Conservation (phyloP, 2,329 filamentous ascomycete species). For the Calonectria pseudoturangicola region DNA sequence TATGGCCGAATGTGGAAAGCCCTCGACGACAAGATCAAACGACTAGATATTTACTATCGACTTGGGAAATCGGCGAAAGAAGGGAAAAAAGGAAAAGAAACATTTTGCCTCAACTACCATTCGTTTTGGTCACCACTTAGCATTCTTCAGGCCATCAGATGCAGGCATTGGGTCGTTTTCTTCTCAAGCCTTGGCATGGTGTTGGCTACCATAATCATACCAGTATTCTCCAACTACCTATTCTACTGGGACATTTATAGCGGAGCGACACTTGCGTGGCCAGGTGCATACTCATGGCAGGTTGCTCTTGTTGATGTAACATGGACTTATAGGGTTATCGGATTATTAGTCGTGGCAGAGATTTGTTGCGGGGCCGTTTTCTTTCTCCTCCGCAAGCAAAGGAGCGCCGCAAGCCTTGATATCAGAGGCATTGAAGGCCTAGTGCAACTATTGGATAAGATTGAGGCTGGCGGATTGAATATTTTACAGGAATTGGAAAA, state of each 20-base stretch:
- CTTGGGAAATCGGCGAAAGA: not conserved
- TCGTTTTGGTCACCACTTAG: not conserved
- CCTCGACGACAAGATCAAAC: not conserved
- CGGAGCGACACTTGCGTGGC: not conserved
- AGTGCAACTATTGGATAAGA: not conserved
- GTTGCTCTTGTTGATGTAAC: not conserved
- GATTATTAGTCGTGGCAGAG: not conserved
- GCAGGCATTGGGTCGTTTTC: not conserved
- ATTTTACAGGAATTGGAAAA: not conserved
- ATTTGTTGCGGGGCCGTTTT: not conserved
- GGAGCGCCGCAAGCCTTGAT: not conserved
- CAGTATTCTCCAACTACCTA: not conserved
- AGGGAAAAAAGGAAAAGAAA: not conserved
- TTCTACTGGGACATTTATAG: not conserved
- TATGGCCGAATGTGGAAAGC: not conserved
- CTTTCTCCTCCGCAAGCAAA: not conserved
- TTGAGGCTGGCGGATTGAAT: not conserved
- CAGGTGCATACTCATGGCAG: not conserved
- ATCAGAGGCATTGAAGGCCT: not conserved
- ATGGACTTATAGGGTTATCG: not conserved
- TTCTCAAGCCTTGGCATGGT: conserved; percentile 2
- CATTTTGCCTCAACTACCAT: not conserved
- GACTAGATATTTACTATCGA: conserved; percentile 3
- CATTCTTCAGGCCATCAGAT: not conserved
- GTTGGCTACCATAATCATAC: not conserved